phyloP scores from a whole-genome alignment of 768 basidiomycete genomes.

The Hericium alpestre region DNA sequence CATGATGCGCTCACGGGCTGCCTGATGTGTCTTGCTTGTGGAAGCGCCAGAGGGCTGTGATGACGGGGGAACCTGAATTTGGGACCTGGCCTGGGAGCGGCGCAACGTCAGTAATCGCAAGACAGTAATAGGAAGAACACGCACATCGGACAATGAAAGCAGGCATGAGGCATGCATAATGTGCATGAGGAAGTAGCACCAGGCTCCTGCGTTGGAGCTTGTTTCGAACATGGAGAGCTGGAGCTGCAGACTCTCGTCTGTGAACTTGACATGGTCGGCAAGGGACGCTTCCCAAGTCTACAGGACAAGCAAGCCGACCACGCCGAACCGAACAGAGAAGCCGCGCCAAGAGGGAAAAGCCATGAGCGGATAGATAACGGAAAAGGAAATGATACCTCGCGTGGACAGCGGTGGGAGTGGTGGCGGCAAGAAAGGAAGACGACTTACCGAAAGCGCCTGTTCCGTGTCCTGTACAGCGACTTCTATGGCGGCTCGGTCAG shows the following conservation, averaged over 20 bases:
- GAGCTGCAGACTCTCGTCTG: conserved; percentile 53
- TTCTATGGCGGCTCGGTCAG: conserved; percentile 1
- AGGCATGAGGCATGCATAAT: conserved; percentile 58
- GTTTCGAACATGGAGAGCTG: conserved; percentile 75
- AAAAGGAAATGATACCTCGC: background rate
- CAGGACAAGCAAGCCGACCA: background rate
- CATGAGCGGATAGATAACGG: background rate
- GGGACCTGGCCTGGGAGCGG: background rate
- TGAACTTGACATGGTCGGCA: conserved; percentile 64
- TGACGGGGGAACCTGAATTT: background rate
- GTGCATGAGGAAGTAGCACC: conserved; percentile 75
- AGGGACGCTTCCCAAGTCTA: conserved; percentile 60
- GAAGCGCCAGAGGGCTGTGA: background rate
- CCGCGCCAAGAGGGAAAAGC: background rate
- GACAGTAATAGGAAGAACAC: conserved; percentile 15
- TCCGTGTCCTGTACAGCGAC: conserved; percentile 6
- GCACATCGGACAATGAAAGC: conserved; percentile 54
- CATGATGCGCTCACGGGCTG: conserved; percentile 30
- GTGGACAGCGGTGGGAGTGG: background rate
- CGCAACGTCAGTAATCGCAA: background rate
- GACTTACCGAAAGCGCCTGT: conserved; percentile 9
- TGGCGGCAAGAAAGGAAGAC: background rate
- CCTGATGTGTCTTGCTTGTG: conserved; percentile 15
- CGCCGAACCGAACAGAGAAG: background rate
- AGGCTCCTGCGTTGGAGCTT: conserved; percentile 65